Evolutionary conservation across 257 asterid species (phyloP), one percentile per base, ranked within the genome.

Genomic region (Leonotis leonurus): DNA sequence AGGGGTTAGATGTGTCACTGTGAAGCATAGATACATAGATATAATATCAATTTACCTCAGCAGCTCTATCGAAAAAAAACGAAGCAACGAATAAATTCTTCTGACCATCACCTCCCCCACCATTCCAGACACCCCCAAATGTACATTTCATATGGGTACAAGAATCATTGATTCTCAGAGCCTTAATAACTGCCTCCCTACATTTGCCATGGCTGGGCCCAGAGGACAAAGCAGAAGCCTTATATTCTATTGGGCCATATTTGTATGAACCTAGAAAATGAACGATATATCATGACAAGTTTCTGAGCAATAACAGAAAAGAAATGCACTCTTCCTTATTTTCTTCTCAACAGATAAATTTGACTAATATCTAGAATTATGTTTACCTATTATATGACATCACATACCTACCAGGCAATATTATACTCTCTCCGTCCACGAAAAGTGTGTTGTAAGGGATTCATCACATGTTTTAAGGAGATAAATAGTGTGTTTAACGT

Each of bases 91-190:
- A 92, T 40, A 92, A 79, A 72, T 87, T 89, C 81, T 87, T 92
- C 77, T 81, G 97, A 56, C 97, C 99, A 77, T 92, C 95, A 7
- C 97, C 97, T 48, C 97, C 96, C 27, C 99, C 97, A 32, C 99
- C 99, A 75, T 85, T 93, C 99, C 99, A 93, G 66, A 93, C 75
- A 39, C 96, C 99, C 14, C 97, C 97, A 72, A 93, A 93, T 17
- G 99, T 89, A 70, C 99, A 93, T 75, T 93, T 89, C 96, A 89
- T 89, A 75, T 87, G 95, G 60, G 92, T 81, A 71, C 99, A 93
- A 64, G 97, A 73, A 60, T 82, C 99, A 29, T 87, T 83, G 60
- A 89, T 81, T 79, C 78, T 87, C 72, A 93, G 91, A 57, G 97
- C 96, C 75, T 87, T 85, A 4, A 48, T 70, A 61, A 86, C 75